These are phyloP conservation scores for Thozetella sp. DNA, from an alignment of 495 filamentous ascomycete genomes.

Conservation along the genomic window DNA sequence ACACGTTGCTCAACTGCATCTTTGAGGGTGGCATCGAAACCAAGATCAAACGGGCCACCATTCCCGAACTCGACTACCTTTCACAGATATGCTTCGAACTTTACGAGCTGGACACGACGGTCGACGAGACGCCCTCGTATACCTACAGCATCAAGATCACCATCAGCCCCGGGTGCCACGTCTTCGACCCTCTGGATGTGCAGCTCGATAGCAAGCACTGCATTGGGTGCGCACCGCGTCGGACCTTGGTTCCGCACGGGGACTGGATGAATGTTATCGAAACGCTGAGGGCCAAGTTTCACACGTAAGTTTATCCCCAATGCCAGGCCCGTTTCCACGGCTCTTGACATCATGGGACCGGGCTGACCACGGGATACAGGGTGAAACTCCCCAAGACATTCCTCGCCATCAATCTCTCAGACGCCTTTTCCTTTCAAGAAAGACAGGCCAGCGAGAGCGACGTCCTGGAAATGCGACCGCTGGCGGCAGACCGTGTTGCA, in stretches of 20 bases:
- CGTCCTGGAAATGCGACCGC: slow-evolving; percentile 12
- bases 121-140: slow-evolving; percentile 55
- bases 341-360: neutral
- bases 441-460: slow-evolving; percentile 36
- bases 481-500: neutral
- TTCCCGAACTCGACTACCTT: slow-evolving; percentile 97
- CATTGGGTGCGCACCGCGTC: slow-evolving; percentile 86
- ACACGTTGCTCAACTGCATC: slow-evolving; percentile 97
- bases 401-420: slow-evolving; percentile 86
- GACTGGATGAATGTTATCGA: slow-evolving; percentile 97
- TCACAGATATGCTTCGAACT: slow-evolving; percentile 97
- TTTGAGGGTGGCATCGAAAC: slow-evolving; percentile 94
- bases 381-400: slow-evolving; percentile 96
- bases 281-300: slow-evolving; percentile 90
- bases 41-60: slow-evolving; percentile 84
- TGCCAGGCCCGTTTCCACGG: neutral
- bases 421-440: slow-evolving; percentile 61
- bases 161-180: slow-evolving; percentile 93
- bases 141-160: slow-evolving; percentile 96
- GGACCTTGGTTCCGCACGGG: slow-evolving; percentile 86
- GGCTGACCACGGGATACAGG: slow-evolving; percentile 37
- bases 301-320: slow-evolving; percentile 65
- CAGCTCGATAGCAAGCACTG: slow-evolving; percentile 93
- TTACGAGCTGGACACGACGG: slow-evolving; percentile 86
- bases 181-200: slow-evolving; percentile 92